Base-by-base conservation (phyloP, 2,329 filamentous ascomycete species). In the Ascochyta koolunga region DNA sequence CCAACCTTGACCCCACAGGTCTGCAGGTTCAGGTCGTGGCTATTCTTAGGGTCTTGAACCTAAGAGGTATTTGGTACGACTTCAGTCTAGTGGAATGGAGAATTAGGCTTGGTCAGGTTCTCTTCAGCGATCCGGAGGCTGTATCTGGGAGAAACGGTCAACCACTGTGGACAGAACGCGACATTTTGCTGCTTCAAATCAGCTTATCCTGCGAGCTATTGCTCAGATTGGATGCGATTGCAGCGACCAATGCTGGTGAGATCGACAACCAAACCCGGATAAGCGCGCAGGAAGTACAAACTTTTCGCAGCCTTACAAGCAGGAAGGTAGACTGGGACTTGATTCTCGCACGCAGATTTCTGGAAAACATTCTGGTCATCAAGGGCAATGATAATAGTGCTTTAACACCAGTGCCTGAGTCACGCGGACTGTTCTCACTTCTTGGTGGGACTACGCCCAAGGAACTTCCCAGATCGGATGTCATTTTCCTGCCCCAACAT, bases 61-160 rank as follows among this genome's bases (percentile, higher is more conserved):
- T 84, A 7, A 81, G 86, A 48, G 87, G 88, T 50, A 83, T 89
- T 39, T 91, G 89, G 89, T 82, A 89, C 45, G 88, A 91, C 71
- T 89, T 91, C 60, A 88, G 87, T 18, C 81, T 86, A 27, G 86
- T 91, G 6, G 88, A 91, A 68, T 91, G 88, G 88, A 82, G 89
- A 32, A 88, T 91, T 53, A 81, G 87, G 11, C 78, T 91, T 1
- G 89, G 89, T 6, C 88, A 90, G 72, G 80, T 91, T 36, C 74
- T 91, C 2, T 91, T 88, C 88, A 86, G 82, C 15, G 67, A 71
- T 33, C 56, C 59, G 8, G 66, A 71, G 15, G 29, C 59, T 6
- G 35, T 53, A 11, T 33, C 54, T 54, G 57, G 73, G 50, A 41
- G 69, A 50, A 55, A 66, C 2, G n/a, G 58, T 1, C 49, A 49